Percentiles rank a stretch among this genome's conserved stretches.
Evolutionary conservation across 2,329 filamentous ascomycete genomes (phyloP).

Genomic region (Helotiales sp.): DNA sequence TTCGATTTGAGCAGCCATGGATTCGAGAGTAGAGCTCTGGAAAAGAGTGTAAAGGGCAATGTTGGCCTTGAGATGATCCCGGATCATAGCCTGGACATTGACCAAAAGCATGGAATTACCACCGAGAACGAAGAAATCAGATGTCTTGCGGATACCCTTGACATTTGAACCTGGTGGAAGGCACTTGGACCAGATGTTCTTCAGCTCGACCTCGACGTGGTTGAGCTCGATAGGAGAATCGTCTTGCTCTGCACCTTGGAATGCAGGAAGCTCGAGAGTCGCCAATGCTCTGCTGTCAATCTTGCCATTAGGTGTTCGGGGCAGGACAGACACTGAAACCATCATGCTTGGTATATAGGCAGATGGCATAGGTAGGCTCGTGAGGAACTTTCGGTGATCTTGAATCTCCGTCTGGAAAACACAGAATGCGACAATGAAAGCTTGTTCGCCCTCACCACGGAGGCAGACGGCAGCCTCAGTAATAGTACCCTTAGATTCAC

Average conservation of each 20-base stretch:
- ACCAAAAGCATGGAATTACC: conserved; percentile 37
- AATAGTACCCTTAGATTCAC: background rate
- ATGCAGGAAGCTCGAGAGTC: background rate
- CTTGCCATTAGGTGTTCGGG: conserved; percentile 1
- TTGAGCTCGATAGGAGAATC: background rate
- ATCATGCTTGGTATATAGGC: background rate
- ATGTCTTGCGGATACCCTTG: conserved; percentile 1
- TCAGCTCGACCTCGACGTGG: background rate
- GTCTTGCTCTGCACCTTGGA: background rate
- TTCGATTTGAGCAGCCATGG: conserved; percentile 1
- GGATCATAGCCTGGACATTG: conserved; percentile 28
- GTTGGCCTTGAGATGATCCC: conserved; percentile 17
- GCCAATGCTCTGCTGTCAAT: background rate
- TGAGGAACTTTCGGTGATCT: conserved; percentile 10
- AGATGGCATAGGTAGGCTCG: conserved; percentile 1
- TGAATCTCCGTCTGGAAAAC: background rate
- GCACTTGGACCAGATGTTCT: background rate
- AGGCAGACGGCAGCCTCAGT: conserved; percentile 1
- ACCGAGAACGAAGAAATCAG: conserved; percentile 37
- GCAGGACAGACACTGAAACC: background rate
- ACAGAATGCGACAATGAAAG: background rate
- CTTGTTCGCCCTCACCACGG: background rate
- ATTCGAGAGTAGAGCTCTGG: conserved; percentile 16
- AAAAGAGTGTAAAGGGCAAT: conserved; percentile 24
- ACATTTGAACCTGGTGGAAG: background rate